Evolutionary conservation across 1,139 yeast genomes (phyloP), one percentile per base, ranked within the genome.

Genomic region (Blastobotrys aristatus): DNA sequence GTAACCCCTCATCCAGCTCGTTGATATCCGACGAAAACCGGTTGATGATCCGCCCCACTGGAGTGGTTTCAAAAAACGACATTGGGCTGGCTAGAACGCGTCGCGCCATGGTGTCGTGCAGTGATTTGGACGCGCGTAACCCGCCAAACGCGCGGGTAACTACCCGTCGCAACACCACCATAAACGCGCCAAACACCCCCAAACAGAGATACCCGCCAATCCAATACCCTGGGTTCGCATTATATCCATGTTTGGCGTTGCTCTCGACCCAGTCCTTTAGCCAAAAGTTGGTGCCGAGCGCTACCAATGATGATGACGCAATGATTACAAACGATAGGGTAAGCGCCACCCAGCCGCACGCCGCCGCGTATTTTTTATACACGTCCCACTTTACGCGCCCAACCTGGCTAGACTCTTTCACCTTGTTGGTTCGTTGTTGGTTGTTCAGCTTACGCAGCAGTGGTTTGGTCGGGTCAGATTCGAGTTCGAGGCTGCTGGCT

Each of bases 191-290:
- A 3, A 77, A 71, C 43, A 88, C 61, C 53, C 96, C 95, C 46
- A 87, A 69, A 13, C 75, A 69, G 51, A 86, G 75, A 65, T 88
- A 87, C 43, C 84, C 73, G 27, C 84, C 82, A 60, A 90, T 72
- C 61, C 87, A 87, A 56, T 71, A 77, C 40, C 69, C 70, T 20
- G 84, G 79, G 46, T 78, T 62, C 2, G 95, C 90, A 63, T 90
- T 88, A 51, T 70, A 72, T 27, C 89, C 89, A 41, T 69, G 65
- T 44, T 64, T 68, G 3, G 88, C 76, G 61, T 90, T 89, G 26
- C 83, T 78, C 64, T 88, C 97, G 14, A 95, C 88, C 97, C 97
- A 90, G 61, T 84, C 86, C 63, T 90, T 90, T 59, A 90, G 76
- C 97, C 97, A 90, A 50, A 88, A 74, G 59, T 82, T 86, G 32